These are phyloP conservation scores for Boletus eberwhitei DNA, from an alignment of 768 basidiomycete genomes.

Conservation along the genomic window DNA sequence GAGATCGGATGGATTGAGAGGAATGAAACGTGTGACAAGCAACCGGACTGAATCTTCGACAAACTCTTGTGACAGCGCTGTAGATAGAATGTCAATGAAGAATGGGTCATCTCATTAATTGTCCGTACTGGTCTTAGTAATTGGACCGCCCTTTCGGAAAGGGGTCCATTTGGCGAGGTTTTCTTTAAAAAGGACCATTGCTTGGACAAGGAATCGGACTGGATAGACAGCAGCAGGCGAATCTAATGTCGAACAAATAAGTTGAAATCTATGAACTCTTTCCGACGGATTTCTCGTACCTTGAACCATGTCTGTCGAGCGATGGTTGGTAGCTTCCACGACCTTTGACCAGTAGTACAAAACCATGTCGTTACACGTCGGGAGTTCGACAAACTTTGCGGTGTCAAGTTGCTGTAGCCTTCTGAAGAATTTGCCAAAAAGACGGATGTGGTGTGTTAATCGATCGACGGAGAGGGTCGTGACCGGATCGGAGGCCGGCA, in stretches of 20 bases:
- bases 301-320: constrained; percentile 48
- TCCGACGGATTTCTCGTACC: constrained; percentile 39
- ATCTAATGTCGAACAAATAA: constrained; percentile 40
- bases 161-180: constrained; percentile 77
- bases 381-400: constrained; percentile 58
- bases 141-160: constrained; percentile 52
- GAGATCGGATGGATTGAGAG: constrained; percentile 76
- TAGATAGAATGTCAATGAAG: constrained; percentile 11
- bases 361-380: constrained; percentile 62
- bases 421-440: constrained; percentile 80
- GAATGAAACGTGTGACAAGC: constrained; percentile 82
- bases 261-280: background rate
- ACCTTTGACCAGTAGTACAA: constrained; percentile 83
- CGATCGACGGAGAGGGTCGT: constrained; percentile 48
- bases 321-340: constrained; percentile 57
- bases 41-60: constrained; percentile 71
- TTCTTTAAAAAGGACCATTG: constrained; percentile 84
- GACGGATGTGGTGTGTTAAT: constrained; percentile 64
- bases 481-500: constrained; percentile 33
- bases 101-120: background rate
- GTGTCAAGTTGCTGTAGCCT: constrained; percentile 62
- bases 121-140: constrained; percentile 55
- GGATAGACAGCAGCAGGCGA: constrained; percentile 64
- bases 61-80: constrained; percentile 65
- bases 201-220: constrained; percentile 77